Percentiles rank a stretch among this genome's conserved stretches.
These are phyloP conservation scores for Fimicolochytrium jonesii DNA, from an alignment of 192 early-diverging fungal genomes.

Conservation along the genomic window DNA sequence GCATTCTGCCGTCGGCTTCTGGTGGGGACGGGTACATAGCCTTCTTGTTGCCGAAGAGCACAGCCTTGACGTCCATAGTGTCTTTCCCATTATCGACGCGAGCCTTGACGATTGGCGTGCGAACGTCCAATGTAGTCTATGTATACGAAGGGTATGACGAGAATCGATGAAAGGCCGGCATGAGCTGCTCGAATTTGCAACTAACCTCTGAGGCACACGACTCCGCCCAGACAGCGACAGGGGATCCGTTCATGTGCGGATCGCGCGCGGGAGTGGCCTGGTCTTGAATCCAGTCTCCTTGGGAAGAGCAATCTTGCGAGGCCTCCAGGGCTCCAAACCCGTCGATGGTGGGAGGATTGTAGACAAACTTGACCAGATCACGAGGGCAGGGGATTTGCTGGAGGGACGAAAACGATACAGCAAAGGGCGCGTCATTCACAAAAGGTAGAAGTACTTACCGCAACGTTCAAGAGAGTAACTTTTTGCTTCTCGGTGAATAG, in stretches of 20 bases:
- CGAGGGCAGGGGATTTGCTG: constrained; percentile 34
- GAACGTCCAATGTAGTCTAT: neutral
- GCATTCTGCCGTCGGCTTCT: too few relatives aligned
- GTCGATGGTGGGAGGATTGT: constrained; percentile 28
- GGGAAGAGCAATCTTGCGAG: too few relatives aligned
- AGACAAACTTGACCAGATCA: constrained; percentile 32
- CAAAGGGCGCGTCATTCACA: neutral
- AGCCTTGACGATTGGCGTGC: neutral
- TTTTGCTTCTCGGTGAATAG: constrained; percentile 77
- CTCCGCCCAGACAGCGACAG: too few relatives aligned
- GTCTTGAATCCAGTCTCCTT: too few relatives aligned
- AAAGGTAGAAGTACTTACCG: constrained; percentile 34
- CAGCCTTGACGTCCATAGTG: neutral
- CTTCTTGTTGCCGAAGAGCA: neutral
- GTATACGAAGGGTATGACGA: neutral
- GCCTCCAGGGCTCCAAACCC: too few relatives aligned
- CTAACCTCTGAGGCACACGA: too few relatives aligned
- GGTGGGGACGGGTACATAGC: too few relatives aligned
- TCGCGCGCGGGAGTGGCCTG: too few relatives aligned
- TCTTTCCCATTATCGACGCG: too few relatives aligned
- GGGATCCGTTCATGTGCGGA: too few relatives aligned
- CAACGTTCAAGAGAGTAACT: constrained; percentile 46
- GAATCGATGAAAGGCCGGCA: neutral
- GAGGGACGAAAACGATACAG: too few relatives aligned
- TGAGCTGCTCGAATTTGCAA: too few relatives aligned